These are phyloP conservation scores for Chaetomium sp. DNA, from an alignment of 2,329 filamentous ascomycete species.

Conservation along the genomic window DNA sequence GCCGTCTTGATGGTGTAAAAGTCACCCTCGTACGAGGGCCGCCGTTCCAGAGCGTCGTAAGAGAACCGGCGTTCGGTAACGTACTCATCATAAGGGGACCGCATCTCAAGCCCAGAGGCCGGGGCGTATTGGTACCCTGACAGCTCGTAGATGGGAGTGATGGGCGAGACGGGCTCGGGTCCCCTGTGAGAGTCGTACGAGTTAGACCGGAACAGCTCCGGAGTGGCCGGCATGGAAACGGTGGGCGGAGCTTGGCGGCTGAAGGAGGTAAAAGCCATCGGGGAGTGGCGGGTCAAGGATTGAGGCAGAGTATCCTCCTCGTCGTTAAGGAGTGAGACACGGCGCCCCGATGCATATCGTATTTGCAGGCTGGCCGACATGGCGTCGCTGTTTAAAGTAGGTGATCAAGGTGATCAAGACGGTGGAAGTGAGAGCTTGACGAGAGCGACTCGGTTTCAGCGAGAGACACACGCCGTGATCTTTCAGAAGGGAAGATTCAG, in stretches of 20 bases:
- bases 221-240: constrained; percentile 55
- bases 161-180: constrained; percentile 56
- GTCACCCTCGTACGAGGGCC: constrained; percentile 55
- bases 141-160: constrained; percentile 54
- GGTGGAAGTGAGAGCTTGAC: background rate
- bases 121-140: constrained; percentile 23
- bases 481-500: too few species aligned
- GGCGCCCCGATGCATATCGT: constrained; percentile 58
- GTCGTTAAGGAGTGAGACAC: constrained; percentile 63
- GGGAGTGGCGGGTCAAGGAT: constrained; percentile 26
- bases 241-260: constrained; percentile 42
- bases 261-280: constrained; percentile 25
- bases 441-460: background rate
- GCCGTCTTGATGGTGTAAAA: constrained; percentile 37
- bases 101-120: constrained; percentile 20
- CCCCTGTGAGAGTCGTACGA: constrained; percentile 64
- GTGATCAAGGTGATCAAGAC: background rate
- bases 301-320: constrained; percentile 48
- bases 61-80: constrained; percentile 37
- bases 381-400: background rate
- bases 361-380: constrained; percentile 37
- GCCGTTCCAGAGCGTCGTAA: constrained; percentile 43
- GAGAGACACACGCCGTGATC: background rate
- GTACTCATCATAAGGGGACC: constrained; percentile 44
- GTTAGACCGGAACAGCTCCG: constrained; percentile 61